Base-by-base conservation (phyloP, 2,329 filamentous ascomycete species). In the Aspergillus pseudotamarii region DNA sequence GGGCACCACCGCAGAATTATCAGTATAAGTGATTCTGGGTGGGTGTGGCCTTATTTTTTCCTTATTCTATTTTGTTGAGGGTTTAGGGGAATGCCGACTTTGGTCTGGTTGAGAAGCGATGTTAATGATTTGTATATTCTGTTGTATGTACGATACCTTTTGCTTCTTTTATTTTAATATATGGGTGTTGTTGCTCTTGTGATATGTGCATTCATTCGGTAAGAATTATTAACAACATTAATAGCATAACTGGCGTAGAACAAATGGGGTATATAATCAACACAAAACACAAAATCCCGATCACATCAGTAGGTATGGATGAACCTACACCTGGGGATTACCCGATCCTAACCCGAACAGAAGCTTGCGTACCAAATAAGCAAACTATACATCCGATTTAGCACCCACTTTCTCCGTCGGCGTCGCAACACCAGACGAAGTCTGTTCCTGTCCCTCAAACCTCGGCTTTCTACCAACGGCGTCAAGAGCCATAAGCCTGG, bases 401-500 rank as follows among this genome's bases (percentile, higher is more conserved):
- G 19, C 19, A 9, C 12, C 58, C n/a, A 62, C 60, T 55, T 66
- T 60, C 41, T 51, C 54, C 45, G 56, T 61, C n/a, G 64, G 64
- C 38, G 64, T 66, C 54, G 53, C 59, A 26, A 48, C 56, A 14
- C 60, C 60, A 28, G 55, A 58, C 19, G 59, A 51, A 23, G 56
- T 32, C 36, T 66, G 66, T 14, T 54, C 55, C 19, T 58, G 56
- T 8, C 46, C 46, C 56, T 78, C 75, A 53, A 78, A 36, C 28
- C 60, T 53, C 4, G 71, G 72, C 64, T 70, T 76, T 66, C 69
- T 77, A 1, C 81, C 81, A 57, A 73, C 84, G 9, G 91, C 61
- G 76, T 93, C 91, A 60, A 83, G 71, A 46, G 78, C 83, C 67
- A 94, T 90, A 32, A 84, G 81, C 73, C 84, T 87, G 65, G 86